Conservation (phyloP, 306 rosid species). For the Prunus davidiana region DNA sequence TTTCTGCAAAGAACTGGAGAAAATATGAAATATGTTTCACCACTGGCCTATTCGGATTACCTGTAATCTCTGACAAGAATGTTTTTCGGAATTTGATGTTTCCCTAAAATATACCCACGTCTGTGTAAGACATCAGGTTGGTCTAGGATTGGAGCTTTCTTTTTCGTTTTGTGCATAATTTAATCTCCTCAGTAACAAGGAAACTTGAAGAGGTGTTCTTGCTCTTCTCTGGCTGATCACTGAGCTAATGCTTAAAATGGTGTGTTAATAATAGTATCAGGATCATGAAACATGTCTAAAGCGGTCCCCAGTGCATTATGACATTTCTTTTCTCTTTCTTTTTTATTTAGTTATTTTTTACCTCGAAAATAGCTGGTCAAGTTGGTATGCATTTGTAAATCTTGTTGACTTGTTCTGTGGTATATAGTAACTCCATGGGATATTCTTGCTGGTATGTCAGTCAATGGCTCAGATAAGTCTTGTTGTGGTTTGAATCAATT, state of each 20-base stretch:
- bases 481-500: background rate
- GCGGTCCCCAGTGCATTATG: background rate
- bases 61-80: background rate
- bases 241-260: background rate
- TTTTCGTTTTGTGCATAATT: background rate
- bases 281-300: background rate
- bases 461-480: background rate
- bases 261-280: background rate
- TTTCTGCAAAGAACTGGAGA: background rate
- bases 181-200: background rate
- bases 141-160: background rate
- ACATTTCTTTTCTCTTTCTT: background rate
- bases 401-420: background rate
- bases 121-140: background rate
- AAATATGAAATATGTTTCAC: background rate
- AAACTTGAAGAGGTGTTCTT: background rate
- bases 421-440: background rate
- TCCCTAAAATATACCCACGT: background rate
- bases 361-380: background rate
- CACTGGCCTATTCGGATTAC: background rate
- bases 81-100: background rate
- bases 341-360: background rate
- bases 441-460: background rate
- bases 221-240: background rate
- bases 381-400: slow-evolving; percentile 1